These are phyloP conservation scores for Bathelium albidoporum DNA, from an alignment of 495 filamentous ascomycete species.

Conservation along the genomic window DNA sequence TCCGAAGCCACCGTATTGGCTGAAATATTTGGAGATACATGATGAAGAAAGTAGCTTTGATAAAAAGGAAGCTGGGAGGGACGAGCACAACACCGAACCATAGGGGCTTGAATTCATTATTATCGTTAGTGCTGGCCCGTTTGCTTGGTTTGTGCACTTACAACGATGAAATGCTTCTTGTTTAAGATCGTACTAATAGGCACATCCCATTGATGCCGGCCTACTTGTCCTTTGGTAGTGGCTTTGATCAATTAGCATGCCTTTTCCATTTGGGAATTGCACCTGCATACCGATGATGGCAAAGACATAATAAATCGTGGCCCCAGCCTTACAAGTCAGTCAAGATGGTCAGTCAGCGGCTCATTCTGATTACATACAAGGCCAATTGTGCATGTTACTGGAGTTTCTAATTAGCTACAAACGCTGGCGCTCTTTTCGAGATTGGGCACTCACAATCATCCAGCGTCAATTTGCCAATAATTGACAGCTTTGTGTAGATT, in stretches of 20 bases:
- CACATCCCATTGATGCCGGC: not conserved
- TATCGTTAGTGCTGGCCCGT: not conserved
- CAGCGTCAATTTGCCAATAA: not conserved
- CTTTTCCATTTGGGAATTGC: not conserved
- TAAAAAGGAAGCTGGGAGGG: conserved; percentile 3
- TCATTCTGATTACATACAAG: not conserved
- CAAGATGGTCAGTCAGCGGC: not conserved
- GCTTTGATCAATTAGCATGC: not conserved
- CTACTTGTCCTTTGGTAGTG: not conserved
- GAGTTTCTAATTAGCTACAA: not conserved
- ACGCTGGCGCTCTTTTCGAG: not conserved
- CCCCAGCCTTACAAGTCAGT: not conserved
- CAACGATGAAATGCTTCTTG: not conserved
- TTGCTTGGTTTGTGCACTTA: not conserved
- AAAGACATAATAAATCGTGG: not conserved
- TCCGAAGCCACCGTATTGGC: conserved; percentile 14
- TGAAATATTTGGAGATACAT: conserved; percentile 16
- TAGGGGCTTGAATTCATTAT: not conserved
- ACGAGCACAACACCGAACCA: not conserved
- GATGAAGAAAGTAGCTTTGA: conserved; percentile 16
- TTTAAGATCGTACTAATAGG: not conserved
- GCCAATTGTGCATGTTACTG: not conserved
- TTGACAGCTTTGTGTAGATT: not conserved
- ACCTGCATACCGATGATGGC: not conserved
- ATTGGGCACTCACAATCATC: not conserved